These are phyloP conservation scores for Kluyveromyces wickerhamii DNA, from an alignment of 805 yeast species.

Conservation along the genomic window DNA sequence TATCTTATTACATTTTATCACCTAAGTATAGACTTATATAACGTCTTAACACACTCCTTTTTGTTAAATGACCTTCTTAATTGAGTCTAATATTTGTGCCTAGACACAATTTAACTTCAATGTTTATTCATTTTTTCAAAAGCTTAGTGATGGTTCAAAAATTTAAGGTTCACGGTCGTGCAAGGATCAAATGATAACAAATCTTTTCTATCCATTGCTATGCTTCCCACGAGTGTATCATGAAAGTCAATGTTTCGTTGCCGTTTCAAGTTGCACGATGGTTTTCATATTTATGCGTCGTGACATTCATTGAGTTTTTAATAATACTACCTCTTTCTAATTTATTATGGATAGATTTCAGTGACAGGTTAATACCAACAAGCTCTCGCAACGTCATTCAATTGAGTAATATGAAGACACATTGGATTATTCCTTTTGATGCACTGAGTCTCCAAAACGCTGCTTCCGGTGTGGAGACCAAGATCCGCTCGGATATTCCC, in stretches of 20 bases:
- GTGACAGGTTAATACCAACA: conserved; percentile 18
- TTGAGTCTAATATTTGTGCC: too few relatives aligned
- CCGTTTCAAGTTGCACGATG: conserved; percentile 27
- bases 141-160: too few relatives aligned
- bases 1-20: background rate
- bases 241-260: conserved; percentile 23
- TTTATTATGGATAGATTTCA: conserved; percentile 25
- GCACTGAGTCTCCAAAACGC: background rate
- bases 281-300: conserved; percentile 14
- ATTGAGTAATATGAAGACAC: background rate
- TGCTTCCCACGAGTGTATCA: conserved; percentile 6
- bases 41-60: background rate
- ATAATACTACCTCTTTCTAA: conserved; percentile 24
- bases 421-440: conserved; percentile 2
- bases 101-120: too few relatives aligned
- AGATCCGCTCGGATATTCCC: conserved; percentile 2
- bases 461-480: background rate
- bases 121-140: too few relatives aligned
- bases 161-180: too few relatives aligned
- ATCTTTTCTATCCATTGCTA: too few relatives aligned
- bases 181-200: too few relatives aligned
- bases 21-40: background rate
- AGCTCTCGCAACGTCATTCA: background rate
- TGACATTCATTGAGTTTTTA: conserved; percentile 17
- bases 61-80: too few relatives aligned